A percentile compares a stretch with the other conserved stretches of the same genome.
phyloP scores from a whole-genome alignment of 257 asterid species.

The Forsythia suspensa region DNA sequence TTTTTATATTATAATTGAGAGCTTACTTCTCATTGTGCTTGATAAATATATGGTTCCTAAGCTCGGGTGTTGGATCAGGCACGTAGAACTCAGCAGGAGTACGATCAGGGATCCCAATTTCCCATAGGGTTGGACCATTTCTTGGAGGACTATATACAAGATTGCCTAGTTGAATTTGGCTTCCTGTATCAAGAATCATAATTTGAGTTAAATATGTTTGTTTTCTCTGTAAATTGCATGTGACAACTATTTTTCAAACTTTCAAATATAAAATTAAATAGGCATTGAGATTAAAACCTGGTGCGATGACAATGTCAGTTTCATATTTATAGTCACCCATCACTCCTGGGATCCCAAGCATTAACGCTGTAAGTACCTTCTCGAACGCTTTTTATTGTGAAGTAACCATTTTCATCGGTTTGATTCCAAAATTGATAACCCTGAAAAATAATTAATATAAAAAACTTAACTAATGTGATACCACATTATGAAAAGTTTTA shows the following conservation, averaged over 20 bases:
- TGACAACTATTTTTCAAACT: too few species aligned
- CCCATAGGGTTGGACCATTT: constrained; percentile 63
- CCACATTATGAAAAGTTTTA: neutral
- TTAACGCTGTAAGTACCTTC: constrained; percentile 49
- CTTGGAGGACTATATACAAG: constrained; percentile 49
- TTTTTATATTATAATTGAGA: neutral
- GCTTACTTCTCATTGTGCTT: constrained; percentile 40
- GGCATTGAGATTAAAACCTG: constrained; percentile 30
- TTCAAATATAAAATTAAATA: neutral
- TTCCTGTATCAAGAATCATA: constrained; percentile 20
- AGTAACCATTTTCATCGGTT: constrained; percentile 47
- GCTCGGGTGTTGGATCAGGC: constrained; percentile 46
- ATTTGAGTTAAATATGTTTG: neutral
- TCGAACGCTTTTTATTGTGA: constrained; percentile 36
- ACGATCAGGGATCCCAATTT: constrained; percentile 66
- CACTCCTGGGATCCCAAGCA: constrained; percentile 70
- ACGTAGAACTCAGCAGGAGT: constrained; percentile 55
- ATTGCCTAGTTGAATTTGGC: constrained; percentile 21
- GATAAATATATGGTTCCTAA: constrained; percentile 35
- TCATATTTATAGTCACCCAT: constrained; percentile 58
- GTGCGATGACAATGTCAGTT: constrained; percentile 21
- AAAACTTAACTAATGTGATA: neutral
- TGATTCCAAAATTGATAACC: constrained; percentile 78
- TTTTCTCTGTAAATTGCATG: neutral
- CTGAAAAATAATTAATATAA: constrained; percentile 22